Base-by-base conservation (phyloP, 2,329 filamentous ascomycete genomes). In the Cladosporium colombiae region DNA sequence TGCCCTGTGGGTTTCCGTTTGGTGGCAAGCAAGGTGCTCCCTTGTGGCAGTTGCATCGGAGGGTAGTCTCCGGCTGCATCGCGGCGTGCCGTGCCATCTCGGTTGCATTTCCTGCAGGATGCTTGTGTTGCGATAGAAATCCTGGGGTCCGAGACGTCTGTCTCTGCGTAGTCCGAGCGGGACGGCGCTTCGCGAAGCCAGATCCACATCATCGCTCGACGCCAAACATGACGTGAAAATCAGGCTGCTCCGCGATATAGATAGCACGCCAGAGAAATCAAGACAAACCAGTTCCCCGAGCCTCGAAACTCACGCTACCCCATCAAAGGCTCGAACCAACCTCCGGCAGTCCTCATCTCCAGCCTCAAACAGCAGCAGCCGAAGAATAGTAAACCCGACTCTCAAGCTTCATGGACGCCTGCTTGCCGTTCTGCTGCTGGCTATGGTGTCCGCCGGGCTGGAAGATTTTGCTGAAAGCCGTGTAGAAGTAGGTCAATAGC, bases 401-500 rank as follows among this genome's bases (percentile, higher is more conserved):
- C 46, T 57, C 63, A 21, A 63, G 50, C 8, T 31, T 55, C 27
- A 21, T 21, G 8, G 3, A 29, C 10, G 14, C 37, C n/a, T 31
- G 50, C 18, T 60, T 55, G 31, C 21, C 55, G 25, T 37, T 29
- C 13, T 63, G 40, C 33, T 25, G 55, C 5, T 27, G 11, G n/a
- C n/a, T n/a, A n/a, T n/a, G n/a, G 16, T 27, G 16, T n/a, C 70
- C 66, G n/a, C 66, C 68, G 1, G 29, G 23, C 27, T 69, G 50
- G 37, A 68, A 46, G 16, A 69, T 27, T 37, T 69, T 65, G 31
- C 57, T 58, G 21, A 67, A 67, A 13, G 65, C 65, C 40, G 67
- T 64, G 62, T 68, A 69, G 64, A 70, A 70, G 61, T 69, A 67
- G 4, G 66, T 66, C 44, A 71, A 63, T 4, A 70, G 57, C 1